Base-by-base conservation (phyloP, 495 filamentous ascomycete genomes). In the Eremomyces bilateralis region DNA sequence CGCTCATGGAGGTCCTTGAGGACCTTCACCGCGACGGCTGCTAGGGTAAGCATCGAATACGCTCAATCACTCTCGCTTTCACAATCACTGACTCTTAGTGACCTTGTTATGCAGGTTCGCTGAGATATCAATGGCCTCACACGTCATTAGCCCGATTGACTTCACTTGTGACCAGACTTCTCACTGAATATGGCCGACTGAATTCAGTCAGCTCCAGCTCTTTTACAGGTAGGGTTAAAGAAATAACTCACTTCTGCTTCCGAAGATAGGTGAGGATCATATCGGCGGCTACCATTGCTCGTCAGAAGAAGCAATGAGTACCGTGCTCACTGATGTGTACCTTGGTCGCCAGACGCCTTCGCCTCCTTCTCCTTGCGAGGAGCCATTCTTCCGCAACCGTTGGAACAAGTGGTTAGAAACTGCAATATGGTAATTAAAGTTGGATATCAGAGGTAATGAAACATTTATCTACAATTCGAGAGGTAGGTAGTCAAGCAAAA, bases 101-200 rank as follows among this genome's bases (percentile, higher is more conserved):
- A 79, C 67, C 45, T 66, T 69, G 42, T 73, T 72, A 47, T 75
- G 69, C 18, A 79, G 54, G 49, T 79, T 77, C 15, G 63, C 58
- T 21, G 65, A 72, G 31, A 78, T 56, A 22, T 80, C 73, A 16
- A 60, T 69, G 4, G 71, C 72, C 64, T 73, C 31, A 29, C 30
- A 36, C 4, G 38, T 37, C 47, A 46, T 18, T 35, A 40, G 34
- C 43, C 35, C 37, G 41, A 42, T 22, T 44, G 37, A 27, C 21
- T 34, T 17, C 28, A 31, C 33, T 44, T 19, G 19, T 21, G 29
- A 11, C 18, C 22, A 41, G 28, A 16, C 24, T 3, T 51, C 59
- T 32, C 37, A 72, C 67, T 21, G 68, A 73, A 41, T 70, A 71
- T 16, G 68, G 68, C 47, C 68, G 67, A 53, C 68, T 72, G 39